Base-by-base conservation (phyloP, 2,329 filamentous ascomycete species). In the Colletotrichum navitas region DNA sequence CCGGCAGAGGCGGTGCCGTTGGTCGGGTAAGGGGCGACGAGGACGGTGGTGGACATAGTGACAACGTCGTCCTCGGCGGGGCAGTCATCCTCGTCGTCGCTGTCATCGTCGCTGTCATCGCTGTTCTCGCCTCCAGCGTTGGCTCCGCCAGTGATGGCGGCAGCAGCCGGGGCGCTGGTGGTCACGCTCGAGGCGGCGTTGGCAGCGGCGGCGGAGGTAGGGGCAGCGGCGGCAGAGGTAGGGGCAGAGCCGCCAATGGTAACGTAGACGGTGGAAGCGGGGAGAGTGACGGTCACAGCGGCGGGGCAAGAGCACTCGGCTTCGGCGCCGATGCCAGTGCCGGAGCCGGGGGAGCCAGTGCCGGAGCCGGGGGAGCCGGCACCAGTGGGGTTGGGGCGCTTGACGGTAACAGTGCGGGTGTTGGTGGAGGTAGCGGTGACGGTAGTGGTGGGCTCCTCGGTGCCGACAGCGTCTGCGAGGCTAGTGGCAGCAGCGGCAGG, bases 21-120 rank as follows among this genome's bases (percentile, higher is more conserved):
- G 84, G 80, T 80, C 84, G 74, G 84, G 84, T 71, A 83, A 76
- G 70, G 75, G 63, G 75, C 78, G 43, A 77, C 75, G 59, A 75
- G 77, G 39, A 76, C 76, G 39, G 76, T 79, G 54, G 76, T 77
- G 39, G 76, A 79, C 61, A 82, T 79, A 64, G 81, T 82, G 71
- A 81, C 79, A 45, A 72, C 71, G 8, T 73, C 66, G 41, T 74
- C 73, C 18, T 71, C 71, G 47, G 60, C 66, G 29, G 70, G 70
- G 70, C 70, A 72, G 11, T 63, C 73, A 43, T 72, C 73, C n/a
- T 75, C 71, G 1, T 74, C 76, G 45, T 74, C 75, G 29, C 29
- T 29, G 7, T 34, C 34, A 8, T 34, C 34, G 18, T 70, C 49
- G 29, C 29, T 29, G 7, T 34, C 34, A 8, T 34, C 34, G 18